Evolutionary conservation across 2,329 filamentous ascomycete genomes (phyloP).

Genomic region (Cladosporium sp.): DNA sequence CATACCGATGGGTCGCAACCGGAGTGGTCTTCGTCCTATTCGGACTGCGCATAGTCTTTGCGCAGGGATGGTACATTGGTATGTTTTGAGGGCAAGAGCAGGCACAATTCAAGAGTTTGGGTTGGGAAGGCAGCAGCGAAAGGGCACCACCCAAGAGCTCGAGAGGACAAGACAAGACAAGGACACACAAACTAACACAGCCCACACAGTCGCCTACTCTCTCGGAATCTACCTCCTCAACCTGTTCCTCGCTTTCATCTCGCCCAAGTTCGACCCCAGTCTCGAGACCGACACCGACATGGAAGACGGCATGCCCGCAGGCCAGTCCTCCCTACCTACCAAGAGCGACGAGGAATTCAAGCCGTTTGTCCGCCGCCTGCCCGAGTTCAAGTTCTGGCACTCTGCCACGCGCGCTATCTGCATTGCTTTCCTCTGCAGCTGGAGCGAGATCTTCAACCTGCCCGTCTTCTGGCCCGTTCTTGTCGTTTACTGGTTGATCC

Average conservation of each 20-base stretch:
- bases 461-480: conserved; percentile 98
- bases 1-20: conserved; percentile 90
- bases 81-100: conserved; percentile 28
- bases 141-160: conserved; percentile 12
- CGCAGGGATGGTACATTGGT: conserved; percentile 99
- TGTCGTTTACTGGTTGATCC: conserved; percentile 97
- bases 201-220: conserved; percentile 76
- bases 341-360: conserved; percentile 97
- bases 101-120: not conserved
- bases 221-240: conserved; percentile 98
- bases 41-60: conserved; percentile 81
- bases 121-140: not conserved
- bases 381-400: conserved; percentile 99
- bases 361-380: conserved; percentile 90
- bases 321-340: conserved; percentile 68
- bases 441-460: conserved; percentile 91
- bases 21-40: conserved; percentile 70
- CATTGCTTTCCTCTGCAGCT: conserved; percentile 82
- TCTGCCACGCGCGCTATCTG: conserved; percentile 80
- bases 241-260: conserved; percentile 96
- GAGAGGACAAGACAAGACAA: not conserved
- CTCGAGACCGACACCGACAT: conserved; percentile 93
- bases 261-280: conserved; percentile 97
- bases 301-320: conserved; percentile 70
- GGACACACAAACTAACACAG: not conserved